A percentile compares a stretch with the other conserved stretches of the same genome.
Evolutionary conservation across 1,284 basidiomycete genomes (phyloP).

Genomic region (Leccinum ponderosum): DNA sequence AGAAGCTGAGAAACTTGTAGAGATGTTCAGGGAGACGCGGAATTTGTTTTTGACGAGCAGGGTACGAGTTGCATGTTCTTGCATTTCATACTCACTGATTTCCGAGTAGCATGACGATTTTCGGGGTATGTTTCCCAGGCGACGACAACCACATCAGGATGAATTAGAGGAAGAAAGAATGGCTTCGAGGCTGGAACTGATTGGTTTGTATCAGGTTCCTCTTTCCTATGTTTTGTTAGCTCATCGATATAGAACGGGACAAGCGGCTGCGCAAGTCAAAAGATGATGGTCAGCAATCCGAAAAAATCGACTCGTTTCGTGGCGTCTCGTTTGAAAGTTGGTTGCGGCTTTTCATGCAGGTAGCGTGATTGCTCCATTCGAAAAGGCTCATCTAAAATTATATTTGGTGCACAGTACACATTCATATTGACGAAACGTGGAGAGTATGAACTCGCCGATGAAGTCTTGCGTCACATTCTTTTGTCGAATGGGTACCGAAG

Average conservation of each 20-base stretch:
- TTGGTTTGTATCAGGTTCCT: conserved; percentile 44
- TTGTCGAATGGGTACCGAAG: conserved; percentile 77
- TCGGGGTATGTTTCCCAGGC: conserved; percentile 65
- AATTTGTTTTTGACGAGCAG: conserved; percentile 78
- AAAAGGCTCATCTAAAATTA: background rate
- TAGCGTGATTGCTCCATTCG: conserved; percentile 33
- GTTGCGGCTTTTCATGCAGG: conserved; percentile 85
- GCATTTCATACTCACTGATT: background rate
- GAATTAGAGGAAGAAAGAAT: conserved; percentile 73
- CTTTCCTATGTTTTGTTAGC: background rate
- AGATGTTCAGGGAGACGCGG: conserved; percentile 85
- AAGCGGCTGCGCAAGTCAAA: conserved; percentile 40
- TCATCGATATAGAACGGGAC: conserved; percentile 43
- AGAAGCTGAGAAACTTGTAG: conserved; percentile 77
- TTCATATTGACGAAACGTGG: conserved; percentile 74
- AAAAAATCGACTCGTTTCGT: conserved; percentile 66
- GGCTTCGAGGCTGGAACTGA: conserved; percentile 71
- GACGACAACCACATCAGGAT: conserved; percentile 42
- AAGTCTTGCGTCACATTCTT: conserved; percentile 78
- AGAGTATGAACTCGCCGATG: conserved; percentile 70
- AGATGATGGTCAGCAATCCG: conserved; percentile 34
- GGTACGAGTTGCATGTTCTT: conserved; percentile 43
- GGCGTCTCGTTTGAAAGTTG: conserved; percentile 86
- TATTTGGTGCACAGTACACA: conserved; percentile 61
- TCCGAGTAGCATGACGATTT: conserved; percentile 49